Percentiles rank a stretch among this genome's conserved stretches.
Evolutionary conservation across 2,329 filamentous ascomycete genomes (phyloP).

Genomic region (Aureobasidium mangrovei): DNA sequence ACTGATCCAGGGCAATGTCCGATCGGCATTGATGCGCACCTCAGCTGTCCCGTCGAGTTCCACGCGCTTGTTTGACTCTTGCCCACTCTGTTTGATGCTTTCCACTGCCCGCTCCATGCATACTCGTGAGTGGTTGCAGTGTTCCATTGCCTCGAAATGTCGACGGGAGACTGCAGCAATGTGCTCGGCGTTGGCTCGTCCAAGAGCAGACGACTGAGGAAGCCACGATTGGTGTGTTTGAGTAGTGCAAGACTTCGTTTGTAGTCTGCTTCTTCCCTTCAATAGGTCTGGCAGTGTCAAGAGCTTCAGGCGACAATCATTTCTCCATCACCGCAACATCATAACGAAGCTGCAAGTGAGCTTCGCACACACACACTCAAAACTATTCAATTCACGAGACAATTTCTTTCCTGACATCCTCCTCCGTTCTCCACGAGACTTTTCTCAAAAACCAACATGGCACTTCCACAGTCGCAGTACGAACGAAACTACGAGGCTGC

Average conservation of each 20-base stretch:
- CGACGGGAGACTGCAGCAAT: neutral
- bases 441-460: neutral
- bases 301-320: too few relatives aligned
- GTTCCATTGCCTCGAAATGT: neutral
- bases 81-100: neutral
- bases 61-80: neutral
- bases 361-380: too few relatives aligned
- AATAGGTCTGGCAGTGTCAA: too few relatives aligned
- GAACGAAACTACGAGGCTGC: neutral
- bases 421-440: neutral
- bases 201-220: neutral
- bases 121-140: neutral
- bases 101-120: neutral
- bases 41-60: conserved; percentile 2
- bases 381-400: neutral
- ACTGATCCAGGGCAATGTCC: neutral
- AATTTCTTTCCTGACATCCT: neutral
- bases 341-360: too few relatives aligned
- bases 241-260: neutral
- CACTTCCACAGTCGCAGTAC: neutral
- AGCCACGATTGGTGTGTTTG: neutral
- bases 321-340: too few relatives aligned
- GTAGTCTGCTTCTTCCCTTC: too few relatives aligned
- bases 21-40: conserved; percentile 1
- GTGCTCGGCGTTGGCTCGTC: neutral